Base-by-base conservation (phyloP, 148 eudicot genomes). In the Arbutus unedo region DNA sequence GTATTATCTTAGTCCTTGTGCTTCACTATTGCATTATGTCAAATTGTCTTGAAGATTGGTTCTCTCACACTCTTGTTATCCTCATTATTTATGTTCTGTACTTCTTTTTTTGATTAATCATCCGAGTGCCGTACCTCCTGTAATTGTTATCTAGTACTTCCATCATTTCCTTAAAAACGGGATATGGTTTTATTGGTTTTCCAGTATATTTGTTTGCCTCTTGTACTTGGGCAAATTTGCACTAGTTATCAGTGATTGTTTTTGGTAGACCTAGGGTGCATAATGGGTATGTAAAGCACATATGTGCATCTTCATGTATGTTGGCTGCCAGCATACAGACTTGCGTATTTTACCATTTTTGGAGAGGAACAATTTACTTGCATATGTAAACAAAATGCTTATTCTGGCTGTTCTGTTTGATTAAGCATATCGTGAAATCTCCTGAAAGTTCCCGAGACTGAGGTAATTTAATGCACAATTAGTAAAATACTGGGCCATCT, bases 101-200 rank as follows among this genome's bases (percentile, higher is more conserved):
- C 82, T 70, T 79, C 56, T 6, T 54, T 79, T 48, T 49, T 19
- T 66, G 74, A 79, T 47, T 47, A 31, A 49, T 49, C 48, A 23
- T 19, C 45, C 43, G 21, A 44, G 57, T 56, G 18, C 10, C 15
- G 47, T 7, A 11, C 11, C 55, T 23, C 38, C 38, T 76, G 19
- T 14, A 13, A 7, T 77, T 3, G 49, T 8, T 38, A 16, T 43
- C 62, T 53, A 31, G 55, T n/a, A 79, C n/a, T 41, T 45, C 2
- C 8, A 1, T 10, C 54, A 59, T 62, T 79, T 13, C 43, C 55
- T 19, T 62, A 4, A 31, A 16, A 54, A 66, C 71, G 3, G 25
- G 57, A 6, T 77, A n/a, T 43, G 49, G 43, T 78, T 31, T 21
- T 25, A 31, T 41, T 78, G 67, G 18, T 57, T 54, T 53, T 45